Conservation (phyloP, 2,329 filamentous ascomycete species). For the Claviceps arundinis region DNA sequence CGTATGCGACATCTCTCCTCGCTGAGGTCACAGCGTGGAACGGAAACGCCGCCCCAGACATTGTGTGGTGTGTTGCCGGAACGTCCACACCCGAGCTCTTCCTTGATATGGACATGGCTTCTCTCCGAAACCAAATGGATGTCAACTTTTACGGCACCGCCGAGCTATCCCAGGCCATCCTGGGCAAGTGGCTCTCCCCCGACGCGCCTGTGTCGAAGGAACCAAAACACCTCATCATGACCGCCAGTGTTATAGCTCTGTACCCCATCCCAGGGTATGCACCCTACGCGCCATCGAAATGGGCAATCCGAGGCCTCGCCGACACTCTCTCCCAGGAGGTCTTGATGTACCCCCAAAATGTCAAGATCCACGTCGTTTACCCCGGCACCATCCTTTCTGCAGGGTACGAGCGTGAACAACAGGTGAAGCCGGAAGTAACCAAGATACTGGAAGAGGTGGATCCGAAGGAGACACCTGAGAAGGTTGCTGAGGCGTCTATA, state of each 20-base stretch:
- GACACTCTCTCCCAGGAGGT: constrained; percentile 78
- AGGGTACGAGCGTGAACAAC: constrained; percentile 63
- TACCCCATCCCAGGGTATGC: constrained; percentile 70
- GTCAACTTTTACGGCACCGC: constrained; percentile 80
- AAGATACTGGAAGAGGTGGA: constrained; percentile 72
- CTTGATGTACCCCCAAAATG: constrained; percentile 69
- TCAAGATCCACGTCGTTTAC: constrained; percentile 70
- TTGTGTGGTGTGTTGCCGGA: constrained; percentile 87
- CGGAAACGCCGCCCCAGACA: constrained; percentile 55
- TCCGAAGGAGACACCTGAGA: constrained; percentile 61
- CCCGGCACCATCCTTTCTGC: constrained; percentile 73
- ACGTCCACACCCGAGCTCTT: constrained; percentile 62
- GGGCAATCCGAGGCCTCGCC: constrained; percentile 68
- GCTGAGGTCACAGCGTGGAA: constrained; percentile 70
- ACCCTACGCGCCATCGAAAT: constrained; percentile 74
- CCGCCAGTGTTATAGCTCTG: constrained; percentile 63
- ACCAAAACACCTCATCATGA: constrained; percentile 75
- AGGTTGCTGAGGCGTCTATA: constrained; percentile 60
- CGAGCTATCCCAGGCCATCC: constrained; percentile 71
- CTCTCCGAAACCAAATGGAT: constrained; percentile 70
- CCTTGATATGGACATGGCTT: constrained; percentile 55
- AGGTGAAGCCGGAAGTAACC: constrained; percentile 68
- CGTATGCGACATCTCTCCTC: constrained; percentile 58
- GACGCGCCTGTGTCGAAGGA: constrained; percentile 28
- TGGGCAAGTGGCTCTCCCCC: constrained; percentile 59